Conservation (phyloP, 2,329 filamentous ascomycete genomes). For the Paecilomyces variotii region DNA sequence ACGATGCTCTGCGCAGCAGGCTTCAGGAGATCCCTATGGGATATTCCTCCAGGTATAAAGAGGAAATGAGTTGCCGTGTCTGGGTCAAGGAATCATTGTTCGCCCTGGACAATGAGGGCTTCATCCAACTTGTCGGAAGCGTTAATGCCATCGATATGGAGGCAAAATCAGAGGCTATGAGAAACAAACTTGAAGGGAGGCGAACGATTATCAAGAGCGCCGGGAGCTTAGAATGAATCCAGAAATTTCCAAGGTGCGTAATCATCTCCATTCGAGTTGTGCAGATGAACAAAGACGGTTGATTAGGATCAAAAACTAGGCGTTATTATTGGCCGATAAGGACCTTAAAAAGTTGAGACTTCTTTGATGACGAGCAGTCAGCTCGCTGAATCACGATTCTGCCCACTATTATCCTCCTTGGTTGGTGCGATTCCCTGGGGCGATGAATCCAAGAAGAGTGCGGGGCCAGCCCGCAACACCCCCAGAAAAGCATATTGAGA, state of each 20-base stretch:
- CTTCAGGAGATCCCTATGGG: conserved; percentile 11
- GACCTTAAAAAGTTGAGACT: background rate
- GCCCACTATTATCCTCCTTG: background rate
- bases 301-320: background rate
- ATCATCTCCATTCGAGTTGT: background rate
- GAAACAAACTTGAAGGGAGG: conserved; percentile 5
- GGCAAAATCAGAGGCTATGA: conserved; percentile 2
- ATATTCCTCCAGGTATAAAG: conserved; percentile 13
- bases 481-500: background rate
- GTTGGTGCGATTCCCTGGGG: background rate
- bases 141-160: conserved; percentile 13
- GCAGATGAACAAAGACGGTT: background rate
- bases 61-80: conserved; percentile 12
- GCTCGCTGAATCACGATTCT: background rate
- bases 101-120: conserved; percentile 16
- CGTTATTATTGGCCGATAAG: background rate
- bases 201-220: conserved; percentile 3
- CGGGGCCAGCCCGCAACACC: background rate
- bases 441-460: background rate
- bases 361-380: background rate
- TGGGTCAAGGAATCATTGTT: conserved; percentile 18
- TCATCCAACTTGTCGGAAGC: conserved; percentile 9
- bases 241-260: background rate
- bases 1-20: conserved; percentile 9
- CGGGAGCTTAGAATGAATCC: background rate